Percentiles rank a stretch among this genome's conserved stretches.
Evolutionary conservation across 495 filamentous ascomycete genomes (phyloP).

Genomic region (Immersiella caudata): DNA sequence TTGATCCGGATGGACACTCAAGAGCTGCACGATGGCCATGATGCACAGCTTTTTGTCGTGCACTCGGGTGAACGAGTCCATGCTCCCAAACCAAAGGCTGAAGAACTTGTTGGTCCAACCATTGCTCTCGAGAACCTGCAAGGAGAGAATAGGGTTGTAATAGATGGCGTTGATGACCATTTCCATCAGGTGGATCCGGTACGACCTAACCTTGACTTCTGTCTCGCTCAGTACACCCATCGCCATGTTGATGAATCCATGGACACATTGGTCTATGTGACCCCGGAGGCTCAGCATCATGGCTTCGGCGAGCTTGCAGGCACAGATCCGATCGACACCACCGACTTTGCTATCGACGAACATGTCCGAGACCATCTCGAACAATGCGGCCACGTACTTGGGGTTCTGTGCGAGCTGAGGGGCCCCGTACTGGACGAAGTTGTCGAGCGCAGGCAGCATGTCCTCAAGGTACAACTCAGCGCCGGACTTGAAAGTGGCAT

Average conservation of each 20-base stretch:
- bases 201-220: slow-evolving; percentile 82
- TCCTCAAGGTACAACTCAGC: slow-evolving; percentile 98
- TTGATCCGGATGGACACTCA: slow-evolving; percentile 73
- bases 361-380: slow-evolving; percentile 76
- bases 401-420: slow-evolving; percentile 77
- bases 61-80: slow-evolving; percentile 88
- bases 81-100: slow-evolving; percentile 94
- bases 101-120: slow-evolving; percentile 99
- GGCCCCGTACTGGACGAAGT: slow-evolving; percentile 90
- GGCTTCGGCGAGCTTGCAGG: slow-evolving; percentile 97
- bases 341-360: slow-evolving; percentile 80
- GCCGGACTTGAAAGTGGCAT: slow-evolving; percentile 93
- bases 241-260: slow-evolving; percentile 82
- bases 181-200: slow-evolving; percentile 95
- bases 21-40: slow-evolving; percentile 82
- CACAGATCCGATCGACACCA: slow-evolving; percentile 94
- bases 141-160: slow-evolving; percentile 83
- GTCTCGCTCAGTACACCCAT: slow-evolving; percentile 74
- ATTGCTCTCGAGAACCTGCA: slow-evolving; percentile 85
- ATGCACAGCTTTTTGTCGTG: slow-evolving; percentile 99
- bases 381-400: slow-evolving; percentile 82
- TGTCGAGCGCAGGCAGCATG: slow-evolving; percentile 97
- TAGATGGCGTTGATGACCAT: slow-evolving; percentile 99
- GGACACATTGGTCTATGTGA: slow-evolving; percentile 82
- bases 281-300: slow-evolving; percentile 95